phyloP scores from a whole-genome alignment of 306 rosid genomes.

The Casuarina glauca region DNA sequence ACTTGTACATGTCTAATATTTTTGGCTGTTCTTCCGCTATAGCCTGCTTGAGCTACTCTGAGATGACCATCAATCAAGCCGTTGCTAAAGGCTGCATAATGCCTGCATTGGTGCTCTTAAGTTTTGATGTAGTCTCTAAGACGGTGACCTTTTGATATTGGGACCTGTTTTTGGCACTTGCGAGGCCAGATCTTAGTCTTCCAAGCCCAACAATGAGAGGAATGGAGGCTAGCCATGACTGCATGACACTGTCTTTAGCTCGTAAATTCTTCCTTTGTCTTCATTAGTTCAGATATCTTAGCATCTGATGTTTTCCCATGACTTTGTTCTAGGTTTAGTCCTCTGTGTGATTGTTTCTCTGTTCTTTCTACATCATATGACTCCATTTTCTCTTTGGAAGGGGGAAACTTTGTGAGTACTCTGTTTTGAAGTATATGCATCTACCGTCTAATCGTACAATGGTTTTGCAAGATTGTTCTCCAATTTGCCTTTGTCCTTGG shows the following conservation, averaged over 20 bases:
- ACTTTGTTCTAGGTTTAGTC: conserved; percentile 17
- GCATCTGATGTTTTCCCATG: conserved; percentile 16
- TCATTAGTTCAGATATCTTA: conserved; percentile 40
- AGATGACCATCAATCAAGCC: too few relatives aligned
- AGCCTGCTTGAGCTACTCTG: conserved; percentile 26
- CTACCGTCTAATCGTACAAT: conserved; percentile 8
- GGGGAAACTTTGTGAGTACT: background rate
- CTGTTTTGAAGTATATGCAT: background rate
- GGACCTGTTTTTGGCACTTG: conserved; percentile 25
- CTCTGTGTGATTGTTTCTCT: conserved; percentile 3
- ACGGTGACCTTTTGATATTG: conserved; percentile 14
- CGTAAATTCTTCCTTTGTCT: conserved; percentile 36
- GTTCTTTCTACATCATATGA: conserved; percentile 15
- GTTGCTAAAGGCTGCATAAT: background rate
- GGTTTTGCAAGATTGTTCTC: background rate
- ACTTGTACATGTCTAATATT: conserved; percentile 25
- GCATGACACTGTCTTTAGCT: conserved; percentile 50
- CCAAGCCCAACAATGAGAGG: conserved; percentile 62
- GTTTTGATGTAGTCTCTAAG: conserved; percentile 39
- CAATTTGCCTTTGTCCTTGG: background rate
- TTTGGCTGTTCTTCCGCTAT: conserved; percentile 29
- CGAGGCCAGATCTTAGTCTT: conserved; percentile 41
- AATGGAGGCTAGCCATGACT: conserved; percentile 66
- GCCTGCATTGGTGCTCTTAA: conserved; percentile 21
- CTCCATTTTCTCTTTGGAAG: conserved; percentile 3